Evolutionary conservation across 2,329 filamentous ascomycete species (phyloP).

Genomic region (Byssoonygena ceratinophila): DNA sequence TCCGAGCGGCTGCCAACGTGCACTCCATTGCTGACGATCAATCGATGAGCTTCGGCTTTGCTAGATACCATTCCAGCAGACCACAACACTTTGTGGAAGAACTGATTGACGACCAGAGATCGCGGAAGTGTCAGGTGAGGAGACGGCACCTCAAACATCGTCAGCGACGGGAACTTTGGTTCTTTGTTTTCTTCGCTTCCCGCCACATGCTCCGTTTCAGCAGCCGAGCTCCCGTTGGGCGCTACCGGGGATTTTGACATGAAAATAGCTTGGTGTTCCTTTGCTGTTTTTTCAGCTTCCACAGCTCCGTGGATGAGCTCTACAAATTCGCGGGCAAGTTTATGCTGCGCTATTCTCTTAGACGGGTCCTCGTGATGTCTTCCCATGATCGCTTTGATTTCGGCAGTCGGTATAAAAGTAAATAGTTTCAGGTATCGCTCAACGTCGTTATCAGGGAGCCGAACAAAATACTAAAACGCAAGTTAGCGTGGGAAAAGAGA

Average conservation of each 20-base stretch:
- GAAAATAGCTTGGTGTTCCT: constrained; percentile 44
- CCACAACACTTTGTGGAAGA: constrained; percentile 42
- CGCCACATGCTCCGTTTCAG: not conserved
- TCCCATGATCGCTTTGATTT: constrained; percentile 59
- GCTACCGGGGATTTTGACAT: constrained; percentile 26
- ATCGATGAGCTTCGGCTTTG: constrained; percentile 42
- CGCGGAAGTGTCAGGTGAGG: constrained; percentile 26
- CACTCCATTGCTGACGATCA: constrained; percentile 42
- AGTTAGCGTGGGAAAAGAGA: constrained; percentile 18
- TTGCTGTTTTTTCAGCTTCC: constrained; percentile 53
- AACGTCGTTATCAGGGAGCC: constrained; percentile 69
- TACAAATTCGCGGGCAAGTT: constrained; percentile 70
- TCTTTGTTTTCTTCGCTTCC: not conserved
- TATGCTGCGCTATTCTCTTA: constrained; percentile 69
- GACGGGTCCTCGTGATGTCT: constrained; percentile 58
- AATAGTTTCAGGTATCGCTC: constrained; percentile 76
- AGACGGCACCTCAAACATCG: constrained; percentile 9
- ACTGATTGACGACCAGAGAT: constrained; percentile 40
- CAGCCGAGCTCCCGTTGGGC: not conserved
- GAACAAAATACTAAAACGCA: constrained; percentile 61
- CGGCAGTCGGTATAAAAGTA: constrained; percentile 66
- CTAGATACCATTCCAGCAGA: constrained; percentile 43
- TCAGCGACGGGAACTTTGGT: not conserved
- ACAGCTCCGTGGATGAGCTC: constrained; percentile 63
- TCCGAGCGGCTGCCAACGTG: constrained; percentile 39